phyloP scores from a whole-genome alignment of 768 basidiomycete genomes.

The Mycena sanguinolenta region DNA sequence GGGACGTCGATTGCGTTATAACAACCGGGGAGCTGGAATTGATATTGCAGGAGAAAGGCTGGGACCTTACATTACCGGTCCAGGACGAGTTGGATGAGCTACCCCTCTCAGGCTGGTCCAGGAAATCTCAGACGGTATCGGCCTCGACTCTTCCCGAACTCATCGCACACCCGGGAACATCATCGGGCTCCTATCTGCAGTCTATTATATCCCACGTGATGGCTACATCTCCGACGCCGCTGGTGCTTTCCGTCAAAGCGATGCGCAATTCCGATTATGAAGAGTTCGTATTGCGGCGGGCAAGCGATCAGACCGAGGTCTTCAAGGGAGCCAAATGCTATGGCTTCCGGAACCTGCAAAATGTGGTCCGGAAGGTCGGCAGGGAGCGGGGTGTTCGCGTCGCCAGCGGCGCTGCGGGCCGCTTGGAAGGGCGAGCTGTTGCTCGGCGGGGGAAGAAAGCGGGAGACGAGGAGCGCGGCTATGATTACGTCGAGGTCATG shows the following conservation, averaged over 20 bases:
- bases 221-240: conserved; percentile 54
- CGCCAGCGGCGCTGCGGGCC: conserved; percentile 76
- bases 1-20: conserved; percentile 97
- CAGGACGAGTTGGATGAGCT: conserved; percentile 61
- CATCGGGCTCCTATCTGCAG: conserved; percentile 94
- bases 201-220: conserved; percentile 74
- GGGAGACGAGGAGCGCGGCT: conserved; percentile 59
- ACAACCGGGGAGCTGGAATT: conserved; percentile 95
- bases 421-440: conserved; percentile 49
- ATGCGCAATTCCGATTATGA: conserved; percentile 85
- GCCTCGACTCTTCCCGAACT: conserved; percentile 72
- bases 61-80: conserved; percentile 77
- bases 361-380: conserved; percentile 94
- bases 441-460: conserved; percentile 50
- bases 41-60: conserved; percentile 85
- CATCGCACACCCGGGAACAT: conserved; percentile 83
- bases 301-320: conserved; percentile 63
- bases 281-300: conserved; percentile 69
- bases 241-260: conserved; percentile 66
- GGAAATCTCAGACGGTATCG: conserved; percentile 23
- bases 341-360: conserved; percentile 97
- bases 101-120: conserved; percentile 29
- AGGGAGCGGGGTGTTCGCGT: conserved; percentile 83
- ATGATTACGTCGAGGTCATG: conserved; percentile 98
- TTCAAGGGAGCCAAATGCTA: conserved; percentile 97